These are phyloP conservation scores for Serendipita sp. DNA, from an alignment of 768 basidiomycete genomes.

Conservation along the genomic window DNA sequence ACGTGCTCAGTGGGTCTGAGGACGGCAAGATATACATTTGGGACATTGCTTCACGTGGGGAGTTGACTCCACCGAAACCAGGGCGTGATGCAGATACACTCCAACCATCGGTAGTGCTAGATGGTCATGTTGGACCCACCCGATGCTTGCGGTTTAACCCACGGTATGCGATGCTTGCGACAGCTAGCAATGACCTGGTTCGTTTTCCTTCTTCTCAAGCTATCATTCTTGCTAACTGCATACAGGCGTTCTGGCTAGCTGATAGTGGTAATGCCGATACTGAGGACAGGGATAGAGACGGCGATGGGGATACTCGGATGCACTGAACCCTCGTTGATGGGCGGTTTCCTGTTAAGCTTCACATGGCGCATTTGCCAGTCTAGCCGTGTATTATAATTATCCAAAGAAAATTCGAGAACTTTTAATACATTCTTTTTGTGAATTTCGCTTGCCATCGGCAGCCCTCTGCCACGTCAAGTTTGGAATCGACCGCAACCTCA, in stretches of 20 bases:
- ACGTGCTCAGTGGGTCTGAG: constrained; percentile 64
- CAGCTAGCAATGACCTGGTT: constrained; percentile 72
- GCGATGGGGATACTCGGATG: not conserved
- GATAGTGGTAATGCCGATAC: constrained; percentile 43
- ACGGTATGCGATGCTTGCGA: constrained; percentile 70
- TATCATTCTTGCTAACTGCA: not conserved
- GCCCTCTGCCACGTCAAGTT: not conserved
- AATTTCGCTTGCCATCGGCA: not conserved
- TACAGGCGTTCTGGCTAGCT: constrained; percentile 47
- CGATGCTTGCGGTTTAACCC: constrained; percentile 87
- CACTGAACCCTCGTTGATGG: not conserved
- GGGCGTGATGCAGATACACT: constrained; percentile 31
- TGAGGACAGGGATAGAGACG: constrained; percentile 39
- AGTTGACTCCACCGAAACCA: constrained; percentile 19
- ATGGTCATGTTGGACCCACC: constrained; percentile 70
- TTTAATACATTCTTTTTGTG: not conserved
- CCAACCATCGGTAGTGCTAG: constrained; percentile 35
- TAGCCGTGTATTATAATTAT: too few relatives aligned
- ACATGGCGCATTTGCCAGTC: too few relatives aligned
- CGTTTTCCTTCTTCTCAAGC: constrained; percentile 14
- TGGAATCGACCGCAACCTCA: not conserved
- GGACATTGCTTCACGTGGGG: constrained; percentile 46
- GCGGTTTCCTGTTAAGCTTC: not conserved
- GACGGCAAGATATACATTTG: constrained; percentile 77
- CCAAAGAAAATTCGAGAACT: too few relatives aligned